Percentiles rank a stretch among this genome's conserved stretches.
Evolutionary conservation across 495 filamentous ascomycete genomes (phyloP).

Genomic region (Pyrenula aspistea): DNA sequence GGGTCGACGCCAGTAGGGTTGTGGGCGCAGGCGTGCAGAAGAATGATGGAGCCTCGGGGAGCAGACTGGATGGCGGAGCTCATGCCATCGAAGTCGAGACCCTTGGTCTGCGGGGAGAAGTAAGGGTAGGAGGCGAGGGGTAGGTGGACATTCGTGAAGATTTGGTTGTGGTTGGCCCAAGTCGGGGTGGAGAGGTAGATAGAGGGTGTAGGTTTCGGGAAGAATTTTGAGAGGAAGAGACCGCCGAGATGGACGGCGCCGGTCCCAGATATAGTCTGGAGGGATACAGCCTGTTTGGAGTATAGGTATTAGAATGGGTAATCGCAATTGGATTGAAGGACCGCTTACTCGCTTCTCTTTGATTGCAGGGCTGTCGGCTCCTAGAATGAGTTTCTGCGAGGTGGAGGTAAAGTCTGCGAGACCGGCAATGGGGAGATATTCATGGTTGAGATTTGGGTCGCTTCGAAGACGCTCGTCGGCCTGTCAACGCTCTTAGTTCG

Average conservation of each 20-base stretch:
- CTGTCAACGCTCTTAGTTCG: conserved; percentile 30
- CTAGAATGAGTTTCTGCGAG: conserved; percentile 81
- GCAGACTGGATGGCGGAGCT: conserved; percentile 52
- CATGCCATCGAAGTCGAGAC: conserved; percentile 88
- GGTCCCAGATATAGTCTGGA: conserved; percentile 50
- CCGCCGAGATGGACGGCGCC: conserved; percentile 45
- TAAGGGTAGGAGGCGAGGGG: conserved; percentile 80
- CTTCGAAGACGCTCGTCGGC: conserved; percentile 78
- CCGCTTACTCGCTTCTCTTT: conserved; percentile 63
- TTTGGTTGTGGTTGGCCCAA: conserved; percentile 98
- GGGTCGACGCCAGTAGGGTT: conserved; percentile 98
- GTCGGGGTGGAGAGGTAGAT: conserved; percentile 90
- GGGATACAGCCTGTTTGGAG: conserved; percentile 28
- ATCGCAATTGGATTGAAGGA: too few species aligned
- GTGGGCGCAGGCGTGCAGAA: conserved; percentile 94
- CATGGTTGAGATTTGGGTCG: conserved; percentile 87
- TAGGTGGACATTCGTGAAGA: conserved; percentile 85
- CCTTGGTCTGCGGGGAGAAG: conserved; percentile 74
- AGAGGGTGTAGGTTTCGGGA: conserved; percentile 27
- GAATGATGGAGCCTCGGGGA: conserved; percentile 67
- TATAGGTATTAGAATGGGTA: neutral
- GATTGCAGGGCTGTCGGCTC: conserved; percentile 66
- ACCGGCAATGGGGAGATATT: conserved; percentile 95
- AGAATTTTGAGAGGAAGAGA: conserved; percentile 44
- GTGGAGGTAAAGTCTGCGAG: conserved; percentile 72